Conservation (phyloP, 306 rosid genomes). For the Herpetospermum pedunculosum region DNA sequence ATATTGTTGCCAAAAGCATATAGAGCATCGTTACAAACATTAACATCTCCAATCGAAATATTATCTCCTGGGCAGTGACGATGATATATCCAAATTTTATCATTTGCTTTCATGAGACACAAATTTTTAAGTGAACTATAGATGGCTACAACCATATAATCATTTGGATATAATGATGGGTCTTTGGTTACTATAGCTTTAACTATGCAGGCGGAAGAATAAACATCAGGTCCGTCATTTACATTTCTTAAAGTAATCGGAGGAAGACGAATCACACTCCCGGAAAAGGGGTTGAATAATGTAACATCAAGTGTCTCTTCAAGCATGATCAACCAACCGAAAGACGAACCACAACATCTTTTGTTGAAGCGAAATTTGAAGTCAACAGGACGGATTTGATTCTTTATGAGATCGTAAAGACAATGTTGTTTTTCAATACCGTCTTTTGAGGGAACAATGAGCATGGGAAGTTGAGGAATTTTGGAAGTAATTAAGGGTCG, state of each 20-base stretch:
- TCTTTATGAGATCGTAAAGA: background rate
- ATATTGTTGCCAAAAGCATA: background rate
- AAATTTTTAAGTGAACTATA: accelerated
- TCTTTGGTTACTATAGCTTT: slow-evolving; percentile 4
- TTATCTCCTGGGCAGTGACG: too few relatives aligned
- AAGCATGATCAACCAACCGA: background rate
- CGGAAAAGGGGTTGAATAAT: background rate
- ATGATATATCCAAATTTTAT: background rate
- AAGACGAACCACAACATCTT: slow-evolving; percentile 1
- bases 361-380: background rate
- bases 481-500: too few relatives aligned
- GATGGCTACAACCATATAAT: background rate
- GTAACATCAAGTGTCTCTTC: background rate
- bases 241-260: background rate
- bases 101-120: background rate
- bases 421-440: background rate
- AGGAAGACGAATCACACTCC: background rate
- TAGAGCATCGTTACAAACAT: background rate
- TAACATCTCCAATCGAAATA: background rate
- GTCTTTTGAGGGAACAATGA: background rate
- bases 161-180: background rate
- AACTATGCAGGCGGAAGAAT: background rate
- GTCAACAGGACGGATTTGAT: background rate
- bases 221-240: too few relatives aligned
- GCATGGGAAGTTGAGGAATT: background rate